Conservation (phyloP, 192 early-diverging fungal genomes). For the Umbelopsis sp. region DNA sequence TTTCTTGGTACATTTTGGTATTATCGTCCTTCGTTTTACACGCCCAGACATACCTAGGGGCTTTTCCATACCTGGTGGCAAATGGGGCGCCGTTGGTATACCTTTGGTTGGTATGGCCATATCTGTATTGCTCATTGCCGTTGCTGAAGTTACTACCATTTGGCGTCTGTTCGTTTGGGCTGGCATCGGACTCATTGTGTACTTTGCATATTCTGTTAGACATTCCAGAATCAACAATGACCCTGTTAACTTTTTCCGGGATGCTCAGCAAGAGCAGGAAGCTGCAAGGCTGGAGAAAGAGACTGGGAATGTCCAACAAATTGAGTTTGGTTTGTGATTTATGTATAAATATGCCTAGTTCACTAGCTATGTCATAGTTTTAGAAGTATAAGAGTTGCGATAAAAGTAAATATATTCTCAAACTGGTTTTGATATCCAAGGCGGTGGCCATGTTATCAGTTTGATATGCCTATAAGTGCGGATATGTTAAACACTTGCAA, state of each 20-base stretch:
- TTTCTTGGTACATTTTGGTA: conserved; percentile 79
- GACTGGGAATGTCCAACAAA: neutral
- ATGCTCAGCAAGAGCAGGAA: conserved; percentile 21
- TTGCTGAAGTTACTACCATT: conserved; percentile 66
- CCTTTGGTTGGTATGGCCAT: conserved; percentile 65
- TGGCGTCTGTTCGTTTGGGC: conserved; percentile 81
- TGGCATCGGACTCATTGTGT: conserved; percentile 77
- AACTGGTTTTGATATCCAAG: too few relatives aligned
- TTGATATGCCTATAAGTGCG: too few relatives aligned
- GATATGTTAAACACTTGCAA: too few relatives aligned
- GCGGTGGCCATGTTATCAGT: too few relatives aligned
- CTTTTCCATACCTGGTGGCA: conserved; percentile 72
- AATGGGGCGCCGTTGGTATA: conserved; percentile 47
- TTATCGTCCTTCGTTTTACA: conserved; percentile 75
- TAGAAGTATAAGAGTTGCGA: too few relatives aligned
- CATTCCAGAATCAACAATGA: conserved; percentile 64
- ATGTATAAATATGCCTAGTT: neutral
- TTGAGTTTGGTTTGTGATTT: neutral
- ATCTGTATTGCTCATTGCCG: conserved; percentile 66
- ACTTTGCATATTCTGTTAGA: conserved; percentile 65
- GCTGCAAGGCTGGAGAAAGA: neutral
- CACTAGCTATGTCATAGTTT: too few relatives aligned
- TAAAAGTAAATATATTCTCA: too few relatives aligned
- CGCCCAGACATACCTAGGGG: conserved; percentile 68
- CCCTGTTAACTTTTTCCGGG: conserved; percentile 28